phyloP scores from a whole-genome alignment of 306 rosid genomes.

The Medicago ruthenica region DNA sequence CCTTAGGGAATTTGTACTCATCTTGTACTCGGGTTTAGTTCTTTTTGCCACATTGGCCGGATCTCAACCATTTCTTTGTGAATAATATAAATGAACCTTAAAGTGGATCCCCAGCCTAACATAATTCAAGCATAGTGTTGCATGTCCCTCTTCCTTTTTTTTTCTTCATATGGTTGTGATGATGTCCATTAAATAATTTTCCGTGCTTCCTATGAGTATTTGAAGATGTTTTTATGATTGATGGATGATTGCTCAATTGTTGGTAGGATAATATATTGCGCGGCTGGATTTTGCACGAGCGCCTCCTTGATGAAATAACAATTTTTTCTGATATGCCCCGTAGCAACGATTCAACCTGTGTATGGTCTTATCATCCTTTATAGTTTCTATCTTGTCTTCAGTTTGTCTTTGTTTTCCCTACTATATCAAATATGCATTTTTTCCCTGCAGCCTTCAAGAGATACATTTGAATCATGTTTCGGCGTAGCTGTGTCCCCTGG shows the following conservation, averaged over 20 bases:
- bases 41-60: background rate
- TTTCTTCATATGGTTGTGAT: background rate
- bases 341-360: slow-evolving; percentile 60
- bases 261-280: slow-evolving; percentile 77
- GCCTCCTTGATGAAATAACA: slow-evolving; percentile 58
- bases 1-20: background rate
- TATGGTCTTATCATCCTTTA: slow-evolving; percentile 47
- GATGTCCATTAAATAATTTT: background rate
- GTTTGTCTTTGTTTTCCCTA: background rate
- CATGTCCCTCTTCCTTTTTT: slow-evolving; percentile 9
- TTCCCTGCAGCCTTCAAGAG: slow-evolving; percentile 66
- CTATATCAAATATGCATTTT: slow-evolving; percentile 35
- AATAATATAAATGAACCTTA: too few relatives aligned
- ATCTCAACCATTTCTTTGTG: background rate
- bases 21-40: background rate
- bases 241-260: slow-evolving; percentile 41
- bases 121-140: background rate
- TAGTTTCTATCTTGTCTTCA: slow-evolving; percentile 31
- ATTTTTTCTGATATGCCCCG: slow-evolving; percentile 59
- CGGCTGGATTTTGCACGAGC: slow-evolving; percentile 71
- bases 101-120: too few relatives aligned
- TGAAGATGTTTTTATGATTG: slow-evolving; percentile 35
- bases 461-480: slow-evolving; percentile 71
- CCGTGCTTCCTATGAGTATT: slow-evolving; percentile 13
- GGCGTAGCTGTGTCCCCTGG: slow-evolving; percentile 92